Evolutionary conservation across 1,284 basidiomycete genomes (phyloP).

Genomic region (Apiotrichum mycotoxinovorans): DNA sequence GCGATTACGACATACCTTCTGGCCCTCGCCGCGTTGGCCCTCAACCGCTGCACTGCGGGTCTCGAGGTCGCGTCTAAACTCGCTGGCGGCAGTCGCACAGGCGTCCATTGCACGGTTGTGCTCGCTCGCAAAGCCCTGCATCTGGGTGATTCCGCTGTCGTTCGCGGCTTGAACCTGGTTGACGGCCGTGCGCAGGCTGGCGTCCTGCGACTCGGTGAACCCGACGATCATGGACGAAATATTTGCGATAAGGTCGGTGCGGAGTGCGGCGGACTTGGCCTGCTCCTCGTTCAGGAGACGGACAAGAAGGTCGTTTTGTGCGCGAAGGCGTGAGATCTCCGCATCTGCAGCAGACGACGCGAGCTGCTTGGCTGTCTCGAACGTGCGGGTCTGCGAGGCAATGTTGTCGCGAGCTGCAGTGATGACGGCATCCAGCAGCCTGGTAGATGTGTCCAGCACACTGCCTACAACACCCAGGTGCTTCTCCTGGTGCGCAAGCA

Average conservation of each 20-base stretch:
- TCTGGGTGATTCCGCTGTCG: conserved; percentile 45
- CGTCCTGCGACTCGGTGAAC: conserved; percentile 66
- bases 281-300: conserved; percentile 66
- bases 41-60: conserved; percentile 2
- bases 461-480: conserved; percentile 44
- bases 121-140: conserved; percentile 4
- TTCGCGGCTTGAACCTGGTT: conserved; percentile 59
- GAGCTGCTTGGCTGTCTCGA: conserved; percentile 56
- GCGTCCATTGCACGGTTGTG: conserved; percentile 1
- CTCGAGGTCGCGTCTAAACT: not conserved
- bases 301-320: conserved; percentile 68
- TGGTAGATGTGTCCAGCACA: conserved; percentile 42
- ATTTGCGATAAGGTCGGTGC: conserved; percentile 66
- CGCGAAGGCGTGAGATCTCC: conserved; percentile 64
- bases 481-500: conserved; percentile 43
- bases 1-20: no score
- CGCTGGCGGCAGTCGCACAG: not conserved
- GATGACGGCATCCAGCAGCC: conserved; percentile 61
- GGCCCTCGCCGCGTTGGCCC: conserved; percentile 2
- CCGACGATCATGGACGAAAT: conserved; percentile 67
- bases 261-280: conserved; percentile 61
- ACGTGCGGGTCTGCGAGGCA: conserved; percentile 56
- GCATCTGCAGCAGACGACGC: conserved; percentile 56
- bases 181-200: conserved; percentile 63
- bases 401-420: conserved; percentile 61